Evolutionary conservation across 2,329 filamentous ascomycete genomes (phyloP).

Genomic region (Cytospora piceicola): DNA sequence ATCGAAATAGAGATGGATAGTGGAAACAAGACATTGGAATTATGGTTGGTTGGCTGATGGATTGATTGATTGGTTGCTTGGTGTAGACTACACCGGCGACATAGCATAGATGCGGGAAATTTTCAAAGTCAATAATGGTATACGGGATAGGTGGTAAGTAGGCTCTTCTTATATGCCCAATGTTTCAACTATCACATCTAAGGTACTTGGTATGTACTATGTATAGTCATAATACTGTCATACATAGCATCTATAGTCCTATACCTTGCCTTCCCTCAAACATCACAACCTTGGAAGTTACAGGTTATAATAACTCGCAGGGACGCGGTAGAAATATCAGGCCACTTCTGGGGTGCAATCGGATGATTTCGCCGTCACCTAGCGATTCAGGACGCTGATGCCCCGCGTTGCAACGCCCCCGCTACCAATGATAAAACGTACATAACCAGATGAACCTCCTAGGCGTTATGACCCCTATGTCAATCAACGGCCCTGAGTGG

Average conservation of each 20-base stretch:
- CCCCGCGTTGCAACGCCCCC: neutral
- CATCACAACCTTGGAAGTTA: neutral
- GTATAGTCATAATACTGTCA: too few species aligned
- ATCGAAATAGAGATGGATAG: neutral
- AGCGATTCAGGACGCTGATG: conserved; percentile 7
- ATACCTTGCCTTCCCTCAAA: neutral
- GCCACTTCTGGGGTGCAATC: conserved; percentile 24
- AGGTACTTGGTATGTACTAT: too few species aligned
- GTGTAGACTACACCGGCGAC: neutral
- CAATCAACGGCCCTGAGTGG: neutral
- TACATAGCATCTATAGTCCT: neutral
- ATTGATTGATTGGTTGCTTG: too few species aligned
- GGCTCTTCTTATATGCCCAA: neutral
- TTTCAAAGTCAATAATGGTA: too few species aligned
- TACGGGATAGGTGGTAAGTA: neutral
- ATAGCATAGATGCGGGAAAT: neutral
- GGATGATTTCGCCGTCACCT: conserved; percentile 29
- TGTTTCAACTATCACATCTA: neutral
- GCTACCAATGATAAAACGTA: neutral
- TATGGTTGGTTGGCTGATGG: too few species aligned
- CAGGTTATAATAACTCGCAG: neutral
- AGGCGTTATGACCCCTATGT: neutral
- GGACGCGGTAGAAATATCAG: conserved; percentile 22
- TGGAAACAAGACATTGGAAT: too few species aligned
- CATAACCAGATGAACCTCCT: too few species aligned